These are phyloP conservation scores for Crithidia brevicula DNA, from an alignment of 208 protist species.

Conservation along the genomic window DNA sequence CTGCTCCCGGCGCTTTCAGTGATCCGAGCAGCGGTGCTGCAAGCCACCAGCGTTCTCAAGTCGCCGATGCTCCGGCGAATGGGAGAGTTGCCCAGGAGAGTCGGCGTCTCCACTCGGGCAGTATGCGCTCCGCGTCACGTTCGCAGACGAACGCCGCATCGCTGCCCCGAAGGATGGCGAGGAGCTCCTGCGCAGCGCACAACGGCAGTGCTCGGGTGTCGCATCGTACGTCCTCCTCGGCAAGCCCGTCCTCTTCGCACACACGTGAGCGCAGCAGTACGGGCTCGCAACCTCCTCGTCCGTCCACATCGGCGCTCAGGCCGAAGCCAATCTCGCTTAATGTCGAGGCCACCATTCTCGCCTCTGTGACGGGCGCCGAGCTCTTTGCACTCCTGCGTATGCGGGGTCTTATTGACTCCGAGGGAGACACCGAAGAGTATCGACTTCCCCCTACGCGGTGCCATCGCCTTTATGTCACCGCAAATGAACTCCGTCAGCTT, in stretches of 20 bases:
- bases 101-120: background rate
- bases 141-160: background rate
- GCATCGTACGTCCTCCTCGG: background rate
- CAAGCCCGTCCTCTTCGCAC: slow-evolving; percentile 6
- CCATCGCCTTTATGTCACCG: slow-evolving; percentile 72
- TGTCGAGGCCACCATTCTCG: slow-evolving; percentile 48
- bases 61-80: background rate
- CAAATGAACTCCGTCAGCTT: slow-evolving; percentile 67
- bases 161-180: background rate
- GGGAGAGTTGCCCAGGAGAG: background rate
- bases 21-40: slow-evolving; percentile 4
- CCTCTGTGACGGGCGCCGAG: slow-evolving; percentile 69
- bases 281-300: background rate
- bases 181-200: background rate
- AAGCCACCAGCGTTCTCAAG: background rate
- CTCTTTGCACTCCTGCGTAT: slow-evolving; percentile 78
- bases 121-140: background rate
- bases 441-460: slow-evolving; percentile 42
- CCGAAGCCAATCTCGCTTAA: slow-evolving; percentile 32
- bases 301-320: background rate
- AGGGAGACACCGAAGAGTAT: slow-evolving; percentile 65
- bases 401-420: slow-evolving; percentile 74
- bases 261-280: slow-evolving; percentile 13
- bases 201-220: background rate
- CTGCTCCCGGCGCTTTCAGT: slow-evolving; percentile 1